Conservation (phyloP, 2,329 filamentous ascomycete species). For the Chaetomium sp. region DNA sequence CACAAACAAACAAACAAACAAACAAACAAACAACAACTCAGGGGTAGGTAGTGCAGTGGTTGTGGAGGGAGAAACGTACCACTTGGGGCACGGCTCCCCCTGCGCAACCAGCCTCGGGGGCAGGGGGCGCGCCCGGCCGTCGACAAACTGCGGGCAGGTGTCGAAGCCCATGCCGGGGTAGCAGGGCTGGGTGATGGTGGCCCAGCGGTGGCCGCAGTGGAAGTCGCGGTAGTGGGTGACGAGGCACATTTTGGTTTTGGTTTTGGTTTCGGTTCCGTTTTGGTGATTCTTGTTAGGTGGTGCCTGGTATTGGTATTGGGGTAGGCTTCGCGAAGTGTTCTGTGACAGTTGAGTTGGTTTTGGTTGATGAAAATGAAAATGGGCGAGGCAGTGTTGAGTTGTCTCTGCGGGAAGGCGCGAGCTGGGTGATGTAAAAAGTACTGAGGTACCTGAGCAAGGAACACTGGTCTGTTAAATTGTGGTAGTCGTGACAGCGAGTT, state of each 20-base stretch:
- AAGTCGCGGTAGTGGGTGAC: conserved; percentile 53
- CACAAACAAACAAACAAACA: not conserved
- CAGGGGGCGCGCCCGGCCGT: conserved; percentile 39
- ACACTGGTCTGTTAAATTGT: not conserved
- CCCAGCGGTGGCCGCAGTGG: conserved; percentile 56
- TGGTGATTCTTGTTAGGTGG: not conserved
- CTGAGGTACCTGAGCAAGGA: not conserved
- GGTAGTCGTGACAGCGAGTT: not conserved
- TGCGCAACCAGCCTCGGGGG: conserved; percentile 42
- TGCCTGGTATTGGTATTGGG: not conserved
- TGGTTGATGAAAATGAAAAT: not conserved
- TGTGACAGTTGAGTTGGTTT: not conserved
- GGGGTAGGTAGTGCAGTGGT: too few relatives aligned
- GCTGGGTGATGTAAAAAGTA: not conserved
- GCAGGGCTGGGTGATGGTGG: conserved; percentile 51
- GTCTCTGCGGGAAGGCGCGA: conserved; percentile 1
- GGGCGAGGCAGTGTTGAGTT: not conserved
- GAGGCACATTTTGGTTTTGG: conserved; percentile 47
- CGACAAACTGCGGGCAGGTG: conserved; percentile 49
- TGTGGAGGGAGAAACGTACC: conserved; percentile 31
- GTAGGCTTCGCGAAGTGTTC: not conserved
- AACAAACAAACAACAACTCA: not conserved
- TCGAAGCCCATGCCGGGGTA: conserved; percentile 53
- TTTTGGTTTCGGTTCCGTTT: too few relatives aligned
- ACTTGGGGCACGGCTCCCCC: conserved; percentile 47